A percentile compares a stretch with the other conserved stretches of the same genome.
These are phyloP conservation scores for Aspergillus melleus DNA, from an alignment of 2,329 filamentous ascomycete species.

Conservation along the genomic window DNA sequence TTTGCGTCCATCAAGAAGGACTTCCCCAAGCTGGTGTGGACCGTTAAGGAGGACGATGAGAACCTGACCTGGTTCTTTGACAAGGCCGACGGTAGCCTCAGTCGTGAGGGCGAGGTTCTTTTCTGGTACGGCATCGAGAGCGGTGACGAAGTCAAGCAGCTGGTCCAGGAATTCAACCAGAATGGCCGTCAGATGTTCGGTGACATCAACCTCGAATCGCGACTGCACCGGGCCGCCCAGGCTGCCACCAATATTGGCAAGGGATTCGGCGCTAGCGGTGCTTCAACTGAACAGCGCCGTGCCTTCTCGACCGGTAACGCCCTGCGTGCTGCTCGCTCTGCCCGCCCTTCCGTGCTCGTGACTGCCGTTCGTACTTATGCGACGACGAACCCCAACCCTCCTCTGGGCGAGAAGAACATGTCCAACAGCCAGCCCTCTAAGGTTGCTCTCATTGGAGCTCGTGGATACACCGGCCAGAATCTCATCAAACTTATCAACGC, in stretches of 20 bases:
- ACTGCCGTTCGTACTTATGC: slow-evolving; percentile 41
- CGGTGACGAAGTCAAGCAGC: slow-evolving; percentile 74
- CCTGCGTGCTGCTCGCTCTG: slow-evolving; percentile 37
- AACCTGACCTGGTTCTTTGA: slow-evolving; percentile 98
- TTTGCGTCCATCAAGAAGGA: slow-evolving; percentile 94
- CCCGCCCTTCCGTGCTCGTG: slow-evolving; percentile 30
- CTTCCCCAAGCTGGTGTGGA: slow-evolving; percentile 88
- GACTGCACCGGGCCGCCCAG: slow-evolving; percentile 74
- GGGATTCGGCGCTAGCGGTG: slow-evolving; percentile 47
- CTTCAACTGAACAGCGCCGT: slow-evolving; percentile 60
- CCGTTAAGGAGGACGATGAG: slow-evolving; percentile 93
- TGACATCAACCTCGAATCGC: slow-evolving; percentile 83
- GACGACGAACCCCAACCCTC: slow-evolving; percentile 77
- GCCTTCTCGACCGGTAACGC: slow-evolving; percentile 58
- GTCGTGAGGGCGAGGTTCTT: slow-evolving; percentile 80
- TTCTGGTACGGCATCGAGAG: slow-evolving; percentile 94
- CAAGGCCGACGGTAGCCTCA: slow-evolving; percentile 90
- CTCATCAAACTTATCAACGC: slow-evolving; percentile 82
- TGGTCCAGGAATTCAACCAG: slow-evolving; percentile 82
- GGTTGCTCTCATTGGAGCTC: slow-evolving; percentile 84
- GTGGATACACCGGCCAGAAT: slow-evolving; percentile 91
- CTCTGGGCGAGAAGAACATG: slow-evolving; percentile 82
- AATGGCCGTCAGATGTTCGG: slow-evolving; percentile 85
- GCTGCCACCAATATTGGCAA: slow-evolving; percentile 61
- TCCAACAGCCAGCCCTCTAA: slow-evolving; percentile 77